phyloP scores from a whole-genome alignment of 768 basidiomycete genomes.

The Tephrocybe rancida region DNA sequence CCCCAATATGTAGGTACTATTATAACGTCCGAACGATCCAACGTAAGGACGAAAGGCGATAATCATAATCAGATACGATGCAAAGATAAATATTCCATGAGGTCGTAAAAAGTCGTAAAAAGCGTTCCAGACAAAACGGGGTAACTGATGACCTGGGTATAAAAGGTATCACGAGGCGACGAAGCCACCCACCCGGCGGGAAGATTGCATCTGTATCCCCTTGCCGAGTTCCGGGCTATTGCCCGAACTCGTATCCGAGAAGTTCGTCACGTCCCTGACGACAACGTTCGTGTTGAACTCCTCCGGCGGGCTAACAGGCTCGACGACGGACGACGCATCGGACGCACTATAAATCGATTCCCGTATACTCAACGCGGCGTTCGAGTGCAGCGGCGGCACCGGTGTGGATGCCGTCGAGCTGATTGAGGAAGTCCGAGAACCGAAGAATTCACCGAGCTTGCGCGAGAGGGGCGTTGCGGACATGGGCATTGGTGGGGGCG shows the following conservation, averaged over 20 bases:
- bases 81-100: too few species aligned
- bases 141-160: too few species aligned
- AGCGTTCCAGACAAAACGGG: too few species aligned
- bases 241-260: slow-evolving; percentile 23
- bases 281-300: slow-evolving; percentile 32
- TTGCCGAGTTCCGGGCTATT: slow-evolving; percentile 20
- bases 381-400: slow-evolving; percentile 33
- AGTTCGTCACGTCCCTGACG: slow-evolving; percentile 30
- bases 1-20: too few species aligned
- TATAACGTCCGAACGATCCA: too few species aligned
- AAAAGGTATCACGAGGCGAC: slow-evolving; percentile 3
- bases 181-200: background rate
- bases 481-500: slow-evolving; percentile 30
- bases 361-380: slow-evolving; percentile 31
- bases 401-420: slow-evolving; percentile 23
- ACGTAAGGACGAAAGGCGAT: too few species aligned
- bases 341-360: slow-evolving; percentile 55
- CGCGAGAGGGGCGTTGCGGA: slow-evolving; percentile 51
- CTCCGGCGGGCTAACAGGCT: slow-evolving; percentile 58
- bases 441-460: slow-evolving; percentile 75
- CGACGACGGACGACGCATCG: slow-evolving; percentile 58
- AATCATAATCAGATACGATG: too few species aligned
- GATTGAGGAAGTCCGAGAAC: slow-evolving; percentile 39
- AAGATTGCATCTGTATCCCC: slow-evolving; percentile 11
- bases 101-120: too few species aligned